Evolutionary conservation across 108 stramenopile species (phyloP), one percentile per base, ranked within the genome.

Genomic region (Parietichytrium sp.): DNA sequence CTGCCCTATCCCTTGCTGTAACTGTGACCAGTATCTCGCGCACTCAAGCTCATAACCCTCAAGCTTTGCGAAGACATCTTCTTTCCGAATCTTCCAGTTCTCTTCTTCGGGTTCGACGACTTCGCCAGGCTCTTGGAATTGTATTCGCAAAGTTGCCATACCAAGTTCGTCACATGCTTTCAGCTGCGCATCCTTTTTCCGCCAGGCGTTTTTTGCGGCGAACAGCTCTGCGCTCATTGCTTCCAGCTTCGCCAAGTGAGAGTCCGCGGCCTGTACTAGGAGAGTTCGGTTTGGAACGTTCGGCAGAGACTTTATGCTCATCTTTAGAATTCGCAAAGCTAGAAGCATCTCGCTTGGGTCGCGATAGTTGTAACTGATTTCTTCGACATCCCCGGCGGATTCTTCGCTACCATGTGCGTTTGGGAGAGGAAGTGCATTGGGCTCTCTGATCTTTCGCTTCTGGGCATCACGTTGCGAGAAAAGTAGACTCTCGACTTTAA

Each of bases 111-210:
- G 38, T 20, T 72, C 61, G 61, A 72, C 45, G 1, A 42, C 20
- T 20, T 72, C 61, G 61, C 61, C 61, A 6, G 61, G 61, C 10
- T 45, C 36, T 72, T 72, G 61, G 20, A 72, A 25, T 33, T 42
- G 61, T 42, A 72, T 72, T n/a, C 61, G 61, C 61, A 72, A 45
- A 7, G 61, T 72, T 6, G 61, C 61, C 61, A 72, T 72, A 45
- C 45, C 61, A 25, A 72, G 61, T 20, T 72, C 61, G 42, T 72
- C 61, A 2, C 36, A 72, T n/a, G 61, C 61, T 25, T 72, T 72
- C 23, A 72, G 61, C 61, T 42, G 45, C 42, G 36, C 38, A n/a
- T 72, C 61, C 13, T 42, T 33, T 27, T 72, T 72, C 20, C 45
- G 61, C 61, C 61, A 72, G 6, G 45, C 61, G 20, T 72, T 42